Percentiles rank a stretch among this genome's conserved stretches.
Evolutionary conservation across 257 asterid species (phyloP).

Genomic region (Paulownia fortunei): DNA sequence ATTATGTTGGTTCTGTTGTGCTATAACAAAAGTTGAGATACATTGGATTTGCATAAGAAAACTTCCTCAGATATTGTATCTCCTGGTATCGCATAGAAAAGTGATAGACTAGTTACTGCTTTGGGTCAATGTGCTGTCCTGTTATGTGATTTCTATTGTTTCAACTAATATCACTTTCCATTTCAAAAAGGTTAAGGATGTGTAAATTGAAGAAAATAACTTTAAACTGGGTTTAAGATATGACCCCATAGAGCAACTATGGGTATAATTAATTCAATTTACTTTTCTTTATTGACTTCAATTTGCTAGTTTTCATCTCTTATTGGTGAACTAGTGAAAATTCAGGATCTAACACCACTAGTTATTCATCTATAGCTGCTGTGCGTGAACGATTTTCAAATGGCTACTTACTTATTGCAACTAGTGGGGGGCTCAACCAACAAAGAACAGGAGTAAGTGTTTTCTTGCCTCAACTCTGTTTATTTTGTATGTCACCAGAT

Average conservation of each 20-base stretch:
- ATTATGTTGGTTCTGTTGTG: not conserved
- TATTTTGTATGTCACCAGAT: constrained; percentile 22
- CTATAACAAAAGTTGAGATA: constrained; percentile 16
- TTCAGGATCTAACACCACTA: constrained; percentile 36
- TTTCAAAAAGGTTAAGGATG: constrained; percentile 24
- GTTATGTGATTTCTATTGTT: constrained; percentile 19
- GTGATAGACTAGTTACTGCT: not conserved
- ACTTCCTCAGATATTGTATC: not conserved
- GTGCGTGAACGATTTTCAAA: constrained; percentile 76
- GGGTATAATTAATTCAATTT: constrained; percentile 11
- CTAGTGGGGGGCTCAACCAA: constrained; percentile 98
- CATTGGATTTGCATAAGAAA: constrained; percentile 14
- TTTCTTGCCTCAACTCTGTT: constrained; percentile 27
- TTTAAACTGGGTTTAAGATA: constrained; percentile 20
- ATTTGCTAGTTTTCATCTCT: constrained; percentile 17
- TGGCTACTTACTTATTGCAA: constrained; percentile 95
- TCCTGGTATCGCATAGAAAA: constrained; percentile 3
- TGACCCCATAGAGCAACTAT: constrained; percentile 1
- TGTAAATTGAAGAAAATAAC: constrained; percentile 5
- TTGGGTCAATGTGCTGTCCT: constrained; percentile 1
- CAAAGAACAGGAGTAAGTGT: constrained; percentile 96
- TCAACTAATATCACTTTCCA: constrained; percentile 12
- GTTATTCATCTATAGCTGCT: constrained; percentile 64
- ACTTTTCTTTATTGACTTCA: constrained; percentile 25
- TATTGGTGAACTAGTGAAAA: constrained; percentile 23